phyloP scores from a whole-genome alignment of 2,329 filamentous ascomycete species.

The Myrmaecium sp. region DNA sequence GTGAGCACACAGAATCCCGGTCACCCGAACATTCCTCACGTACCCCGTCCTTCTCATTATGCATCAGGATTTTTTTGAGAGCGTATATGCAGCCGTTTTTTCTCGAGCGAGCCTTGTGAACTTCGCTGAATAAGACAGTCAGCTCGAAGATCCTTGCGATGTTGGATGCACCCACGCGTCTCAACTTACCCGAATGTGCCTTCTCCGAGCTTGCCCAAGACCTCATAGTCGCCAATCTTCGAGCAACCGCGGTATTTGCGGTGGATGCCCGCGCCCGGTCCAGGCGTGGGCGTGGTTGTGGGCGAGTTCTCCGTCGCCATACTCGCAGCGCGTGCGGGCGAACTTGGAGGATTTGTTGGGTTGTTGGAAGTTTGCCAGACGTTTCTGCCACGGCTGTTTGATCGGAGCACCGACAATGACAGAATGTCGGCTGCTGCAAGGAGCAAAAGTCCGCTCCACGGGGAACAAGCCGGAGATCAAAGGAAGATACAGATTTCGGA shows the following conservation, averaged over 20 bases:
- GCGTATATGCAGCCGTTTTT: constrained; percentile 63
- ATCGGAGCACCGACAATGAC: no score
- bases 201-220: constrained; percentile 74
- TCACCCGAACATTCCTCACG: constrained; percentile 17
- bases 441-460: no score
- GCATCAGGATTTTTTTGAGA: constrained; percentile 97
- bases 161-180: neutral
- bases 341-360: no score
- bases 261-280: constrained; percentile 32
- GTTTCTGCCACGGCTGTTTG: no score
- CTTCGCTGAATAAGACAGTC: no score
- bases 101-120: constrained; percentile 71
- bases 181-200: constrained; percentile 70
- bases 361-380: no score
- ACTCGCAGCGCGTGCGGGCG: neutral
- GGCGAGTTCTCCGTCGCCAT: constrained; percentile 4
- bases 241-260: constrained; percentile 69
- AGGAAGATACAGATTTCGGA: no score
- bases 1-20: constrained; percentile 1
- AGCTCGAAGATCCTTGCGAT: no score
- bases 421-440: no score
- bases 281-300: constrained; percentile 7
- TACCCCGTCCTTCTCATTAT: constrained; percentile 94
- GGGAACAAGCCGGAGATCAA: no score
- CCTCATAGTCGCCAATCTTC: constrained; percentile 61